Percentiles rank a stretch among this genome's conserved stretches.
These are phyloP conservation scores for Psilocybe tampanensis DNA, from an alignment of 768 basidiomycete genomes.

Conservation along the genomic window DNA sequence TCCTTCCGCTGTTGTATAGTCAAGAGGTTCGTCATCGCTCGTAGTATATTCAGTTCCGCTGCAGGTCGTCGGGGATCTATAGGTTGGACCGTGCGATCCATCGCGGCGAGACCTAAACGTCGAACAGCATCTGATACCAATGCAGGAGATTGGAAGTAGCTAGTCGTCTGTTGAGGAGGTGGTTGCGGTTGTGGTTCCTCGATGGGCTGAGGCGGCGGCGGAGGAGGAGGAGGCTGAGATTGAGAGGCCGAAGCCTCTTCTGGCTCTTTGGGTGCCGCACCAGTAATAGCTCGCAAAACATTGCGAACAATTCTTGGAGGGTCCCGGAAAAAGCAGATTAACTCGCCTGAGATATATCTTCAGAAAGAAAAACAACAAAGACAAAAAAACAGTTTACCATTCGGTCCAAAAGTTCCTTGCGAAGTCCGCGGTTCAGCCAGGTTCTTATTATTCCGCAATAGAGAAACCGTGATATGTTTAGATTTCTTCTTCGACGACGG, in stretches of 20 bases:
- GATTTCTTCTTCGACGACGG: conserved; percentile 33
- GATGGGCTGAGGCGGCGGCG: conserved; percentile 14
- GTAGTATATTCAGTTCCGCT: conserved; percentile 61
- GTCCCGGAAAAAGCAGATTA: conserved; percentile 85
- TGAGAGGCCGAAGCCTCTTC: conserved; percentile 27
- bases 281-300: conserved; percentile 48
- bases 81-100: conserved; percentile 47
- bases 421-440: conserved; percentile 84
- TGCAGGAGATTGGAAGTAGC: conserved; percentile 62
- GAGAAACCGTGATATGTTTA: conserved; percentile 53
- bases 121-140: conserved; percentile 75
- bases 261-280: conserved; percentile 38
- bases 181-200: conserved; percentile 10
- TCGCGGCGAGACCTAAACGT: conserved; percentile 62
- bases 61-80: conserved; percentile 45
- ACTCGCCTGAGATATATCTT: conserved; percentile 56
- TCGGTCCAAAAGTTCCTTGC: conserved; percentile 87
- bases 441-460: conserved; percentile 72
- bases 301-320: conserved; percentile 74
- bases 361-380: not conserved
- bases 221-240: conserved; percentile 18
- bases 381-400: conserved; percentile 52
- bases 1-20: conserved; percentile 47
- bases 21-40: conserved; percentile 78
- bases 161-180: conserved; percentile 26